phyloP scores from a whole-genome alignment of 306 rosid species.

The Acacia acuminata region DNA sequence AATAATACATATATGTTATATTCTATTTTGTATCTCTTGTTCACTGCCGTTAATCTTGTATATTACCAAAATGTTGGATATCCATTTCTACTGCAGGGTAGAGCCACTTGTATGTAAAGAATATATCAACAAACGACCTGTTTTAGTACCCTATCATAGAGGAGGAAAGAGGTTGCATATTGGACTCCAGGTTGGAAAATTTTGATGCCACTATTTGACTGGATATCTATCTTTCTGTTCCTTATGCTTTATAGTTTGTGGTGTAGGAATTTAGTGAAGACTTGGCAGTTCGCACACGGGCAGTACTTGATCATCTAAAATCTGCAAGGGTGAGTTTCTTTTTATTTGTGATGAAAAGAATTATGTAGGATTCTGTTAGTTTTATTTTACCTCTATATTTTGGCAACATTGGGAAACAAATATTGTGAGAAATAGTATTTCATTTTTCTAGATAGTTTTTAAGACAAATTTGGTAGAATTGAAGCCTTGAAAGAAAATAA shows the following conservation, averaged over 20 bases:
- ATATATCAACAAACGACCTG: slow-evolving; percentile 68
- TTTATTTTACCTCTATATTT: neutral
- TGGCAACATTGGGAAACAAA: neutral
- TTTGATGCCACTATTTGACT: slow-evolving; percentile 22
- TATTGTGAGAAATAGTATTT: neutral
- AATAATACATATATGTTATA: slow-evolving; percentile 9
- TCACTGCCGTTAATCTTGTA: neutral
- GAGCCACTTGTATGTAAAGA: slow-evolving; percentile 98
- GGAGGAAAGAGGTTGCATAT: slow-evolving; percentile 97
- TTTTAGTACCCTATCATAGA: slow-evolving; percentile 86
- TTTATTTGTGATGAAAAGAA: neutral
- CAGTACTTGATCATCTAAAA: slow-evolving; percentile 61
- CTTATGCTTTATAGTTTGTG: slow-evolving; percentile 17
- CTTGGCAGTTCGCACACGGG: slow-evolving; percentile 77
- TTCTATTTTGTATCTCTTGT: slow-evolving; percentile 17
- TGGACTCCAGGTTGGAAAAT: slow-evolving; percentile 74
- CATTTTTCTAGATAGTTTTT: neutral
- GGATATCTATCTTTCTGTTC: slow-evolving; percentile 21
- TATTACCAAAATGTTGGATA: slow-evolving; percentile 1
- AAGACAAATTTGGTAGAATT: neutral
- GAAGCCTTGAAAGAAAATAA: neutral
- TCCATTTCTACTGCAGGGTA: slow-evolving; percentile 52
- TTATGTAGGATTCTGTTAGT: neutral
- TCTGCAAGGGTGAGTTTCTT: slow-evolving; percentile 67
- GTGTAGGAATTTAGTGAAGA: slow-evolving; percentile 89